Base-by-base conservation (phyloP, 2,329 filamentous ascomycete species). In the Alternaria sp. region DNA sequence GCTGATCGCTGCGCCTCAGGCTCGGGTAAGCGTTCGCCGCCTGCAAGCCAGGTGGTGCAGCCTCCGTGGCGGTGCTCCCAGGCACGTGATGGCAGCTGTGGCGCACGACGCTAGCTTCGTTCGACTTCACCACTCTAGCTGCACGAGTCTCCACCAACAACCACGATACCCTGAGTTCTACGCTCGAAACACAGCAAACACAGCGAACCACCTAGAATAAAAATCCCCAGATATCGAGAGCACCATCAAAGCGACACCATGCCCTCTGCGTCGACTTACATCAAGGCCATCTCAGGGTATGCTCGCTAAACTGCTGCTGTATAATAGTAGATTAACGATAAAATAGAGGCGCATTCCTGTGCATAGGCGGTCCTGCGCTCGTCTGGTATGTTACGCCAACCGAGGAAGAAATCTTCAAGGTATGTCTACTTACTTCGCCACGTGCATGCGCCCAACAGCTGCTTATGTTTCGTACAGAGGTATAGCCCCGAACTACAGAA, bases 401-500 rank as follows among this genome's bases (percentile, higher is more conserved):
- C 11, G 93, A 97, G 69, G 95, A 97, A 78, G 93, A 98, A 80
- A 85, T 99, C 40, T 93, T 96, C 83, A 84, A 86, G 77, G 83
- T 84, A 78, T 28, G 53, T 48, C 17, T 40, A 40, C 23, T n/a
- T 40, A 40, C 23, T 53, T 56, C 39, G 57, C 65, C 68, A 67
- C 63, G 51, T 67, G 64, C 51, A 48, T 48, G 39, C 13, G 45
- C 48, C 45, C 41, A 36, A 41, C 51, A 53, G 24, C 29, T 36
- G 29, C 48, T 46, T 44, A 63, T 53, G 59, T 42, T 33, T 24
- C 42, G 29, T 37, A 41, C 65, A 92, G 81, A 88, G 85, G 78
- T 98, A 98, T 81, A 98, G 94, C 78, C 94, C 94, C 0, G 95
- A 98, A 33, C 85, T 99, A n/a, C 91, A 95, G 75, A 91, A 91